phyloP scores from a whole-genome alignment of 257 asterid species.

The Solanum okadae region DNA sequence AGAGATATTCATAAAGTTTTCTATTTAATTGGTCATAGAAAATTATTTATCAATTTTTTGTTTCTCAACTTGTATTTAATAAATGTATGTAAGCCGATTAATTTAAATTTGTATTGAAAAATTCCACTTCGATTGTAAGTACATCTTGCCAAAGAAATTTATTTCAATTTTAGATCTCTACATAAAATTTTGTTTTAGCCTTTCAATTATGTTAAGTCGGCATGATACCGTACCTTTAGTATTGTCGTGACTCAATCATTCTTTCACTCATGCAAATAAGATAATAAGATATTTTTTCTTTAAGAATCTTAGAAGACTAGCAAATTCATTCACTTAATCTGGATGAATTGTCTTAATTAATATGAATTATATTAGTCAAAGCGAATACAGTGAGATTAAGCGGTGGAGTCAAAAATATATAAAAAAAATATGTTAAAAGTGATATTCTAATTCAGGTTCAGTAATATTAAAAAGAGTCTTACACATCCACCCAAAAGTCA shows the following conservation, averaged over 20 bases:
- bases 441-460: too few relatives aligned
- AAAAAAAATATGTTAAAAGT: too few relatives aligned
- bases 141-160: neutral
- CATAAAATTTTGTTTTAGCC: neutral
- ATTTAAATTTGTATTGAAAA: rapidly evolving
- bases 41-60: neutral
- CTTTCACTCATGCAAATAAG: neutral
- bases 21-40: neutral
- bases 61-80: neutral
- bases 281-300: neutral
- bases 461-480: too few relatives aligned
- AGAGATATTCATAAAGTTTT: neutral
- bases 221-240: neutral
- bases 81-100: rapidly evolving
- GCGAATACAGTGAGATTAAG: neutral
- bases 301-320: neutral
- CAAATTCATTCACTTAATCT: neutral
- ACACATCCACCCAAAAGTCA: rapidly evolving
- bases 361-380: neutral
- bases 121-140: neutral
- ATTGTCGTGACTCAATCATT: neutral
- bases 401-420: too few relatives aligned
- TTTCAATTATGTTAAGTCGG: neutral
- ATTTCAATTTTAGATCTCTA: neutral
- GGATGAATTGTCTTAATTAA: neutral